Evolutionary conservation across 2,329 filamentous ascomycete species (phyloP), one percentile per base, ranked within the genome.

Genomic region (Fusarium albosuccineum): DNA sequence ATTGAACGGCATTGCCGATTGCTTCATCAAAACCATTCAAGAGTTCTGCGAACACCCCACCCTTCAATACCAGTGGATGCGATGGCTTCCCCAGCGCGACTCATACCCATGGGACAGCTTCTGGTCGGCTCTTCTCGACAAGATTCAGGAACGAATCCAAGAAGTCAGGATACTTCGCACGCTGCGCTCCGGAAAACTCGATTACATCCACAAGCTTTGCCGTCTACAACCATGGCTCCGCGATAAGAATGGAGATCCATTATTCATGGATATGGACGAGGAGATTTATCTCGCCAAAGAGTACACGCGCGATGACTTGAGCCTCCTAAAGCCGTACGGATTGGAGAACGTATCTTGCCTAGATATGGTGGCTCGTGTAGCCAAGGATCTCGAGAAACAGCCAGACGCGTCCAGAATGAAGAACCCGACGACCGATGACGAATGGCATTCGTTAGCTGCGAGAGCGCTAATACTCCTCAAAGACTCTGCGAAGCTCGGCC

Each of bases 61-160:
- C 0, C 72, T 85, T 3, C 75, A 73, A 40, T 85, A 80, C 57
- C 66, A 74, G 5, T 85, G 83, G 83, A 80, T 82, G 77, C 71
- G 75, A 50, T 86, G 80, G 61, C 71, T 86, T 2, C 83, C 83
- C 0, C 67, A 72, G 3, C 44, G 64, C 9, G 50, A 65, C 0
- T 55, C 59, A 2, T 64, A 70, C 5, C 64, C 68, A 4, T 74
- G 71, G 67, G 73, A 70, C 22, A n/a, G n/a, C 2, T 73, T 76
- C 33, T 80, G 77, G 74, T 46, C 2, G 1, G 37, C 9, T 1
- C 36, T 81, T 3, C 60, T 73, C 8, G 30, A 73, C 5, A 62
- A 60, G 5, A 75, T 81, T 13, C 52, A 63, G 14, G 9, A 55
- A 1, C 29, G 45, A 3, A 40, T 79, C 9, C 9, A 54, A 9